phyloP scores from a whole-genome alignment of 345 rosid genomes.

The Gossypium anomalum region DNA sequence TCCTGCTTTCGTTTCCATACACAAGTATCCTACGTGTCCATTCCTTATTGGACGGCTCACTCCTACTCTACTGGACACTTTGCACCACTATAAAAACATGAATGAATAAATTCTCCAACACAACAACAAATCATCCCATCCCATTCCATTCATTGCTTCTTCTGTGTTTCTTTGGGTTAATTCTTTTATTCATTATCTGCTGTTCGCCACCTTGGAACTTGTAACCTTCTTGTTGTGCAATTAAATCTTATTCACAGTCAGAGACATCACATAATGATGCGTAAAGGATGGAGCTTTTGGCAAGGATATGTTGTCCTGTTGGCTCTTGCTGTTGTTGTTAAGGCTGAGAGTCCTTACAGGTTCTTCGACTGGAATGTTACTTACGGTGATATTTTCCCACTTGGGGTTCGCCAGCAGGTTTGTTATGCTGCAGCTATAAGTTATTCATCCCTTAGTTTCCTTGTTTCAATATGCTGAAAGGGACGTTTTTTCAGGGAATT shows the following conservation, averaged over 20 bases:
- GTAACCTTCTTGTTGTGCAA: not conserved
- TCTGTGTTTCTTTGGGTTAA: not conserved
- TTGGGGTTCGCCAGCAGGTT: constrained; percentile 75
- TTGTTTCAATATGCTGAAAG: not conserved
- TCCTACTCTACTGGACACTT: not conserved
- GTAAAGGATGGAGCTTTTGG: not conserved
- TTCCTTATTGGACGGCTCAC: not conserved
- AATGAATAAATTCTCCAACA: not conserved
- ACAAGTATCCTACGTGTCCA: not conserved
- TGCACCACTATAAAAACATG: constrained; percentile 3
- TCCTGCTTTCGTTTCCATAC: not conserved
- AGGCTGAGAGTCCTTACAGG: constrained; percentile 62
- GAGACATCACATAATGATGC: not conserved
- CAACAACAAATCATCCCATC: not conserved
- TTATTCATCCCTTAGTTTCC: not conserved
- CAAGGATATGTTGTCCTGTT: not conserved
- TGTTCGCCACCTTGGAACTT: constrained; percentile 7
- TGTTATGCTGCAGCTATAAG: not conserved
- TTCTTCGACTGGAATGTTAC: constrained; percentile 75
- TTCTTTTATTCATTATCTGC: not conserved
- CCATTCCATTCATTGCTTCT: not conserved
- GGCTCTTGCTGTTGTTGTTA: constrained; percentile 18
- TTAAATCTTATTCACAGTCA: not conserved
- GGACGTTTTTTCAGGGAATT: constrained; percentile 55
- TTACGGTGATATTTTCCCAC: constrained; percentile 70